Evolutionary conservation across 345 rosid species (phyloP), one percentile per base, ranked within the genome.

Genomic region (Chamaenerion angustifolium): DNA sequence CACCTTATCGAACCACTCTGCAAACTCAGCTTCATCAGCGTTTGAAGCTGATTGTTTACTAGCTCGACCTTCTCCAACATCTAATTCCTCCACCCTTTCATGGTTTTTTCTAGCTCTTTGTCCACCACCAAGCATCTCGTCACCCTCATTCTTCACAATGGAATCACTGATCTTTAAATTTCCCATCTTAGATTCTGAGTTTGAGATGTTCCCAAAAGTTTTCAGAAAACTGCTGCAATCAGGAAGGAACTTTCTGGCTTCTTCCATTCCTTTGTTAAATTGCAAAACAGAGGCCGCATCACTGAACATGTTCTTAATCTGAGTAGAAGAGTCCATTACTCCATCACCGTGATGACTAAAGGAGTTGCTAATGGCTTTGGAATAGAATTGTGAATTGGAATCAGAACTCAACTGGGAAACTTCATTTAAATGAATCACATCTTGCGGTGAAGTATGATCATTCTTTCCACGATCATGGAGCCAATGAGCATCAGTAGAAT

Each of bases 1-100:
- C 16, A 78, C 66, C 66, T 68, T 78, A 56, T 86, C 93, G 46
- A 83, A 78, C 84, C 72, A 54, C 46, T 83, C 84, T n/a, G 88
- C 74, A 16, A 80, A 60, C 40, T 78, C 83, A 0, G 49, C 51
- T 60, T 83, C 75, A 18, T 74, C 72, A 8, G 17, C 63, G 12
- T 42, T 46, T 5, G 63, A 67, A 31, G 82, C 86, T 0, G 71
- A 69, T 17, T 80, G 84, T 57, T 86, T 83, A 57, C 52, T 73
- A 58, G 75, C 71, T 70, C 88, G 73, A 40, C 59, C 82, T 59
- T 71, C 80, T 13, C 54, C 76, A 3, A 64, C 45, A 56, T 73
- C 77, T 23, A 50, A 64, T 52, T 64, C 75, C 56, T 68, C 79
- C 8, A 31, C 37, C 10, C 83, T 68, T 61, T 67, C 71, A 43